Base-by-base conservation (phyloP, 306 rosid genomes). In the Lathyrus tuberosus region DNA sequence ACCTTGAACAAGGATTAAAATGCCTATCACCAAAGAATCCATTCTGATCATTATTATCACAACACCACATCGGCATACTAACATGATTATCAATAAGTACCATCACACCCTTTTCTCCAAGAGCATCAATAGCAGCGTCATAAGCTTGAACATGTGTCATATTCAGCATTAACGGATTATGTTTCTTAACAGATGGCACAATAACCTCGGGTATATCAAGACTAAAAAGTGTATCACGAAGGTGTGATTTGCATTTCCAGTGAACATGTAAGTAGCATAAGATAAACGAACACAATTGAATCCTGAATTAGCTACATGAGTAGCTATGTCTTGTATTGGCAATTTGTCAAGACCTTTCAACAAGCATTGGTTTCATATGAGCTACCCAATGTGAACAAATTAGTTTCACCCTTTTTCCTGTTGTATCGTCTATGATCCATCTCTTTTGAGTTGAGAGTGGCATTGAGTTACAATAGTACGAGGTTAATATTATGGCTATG, bases 81-180 rank as follows among this genome's bases (percentile, higher is more conserved):
- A 16, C 12, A 48, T 48, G 54, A 48, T 48, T 48, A 47, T 48
- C 54, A 16, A 16, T 48, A 48, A 48, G 56, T 4, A 48, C 26
- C 56, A 48, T 48, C 10, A 48, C 26, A 16, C 24, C 24, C 3
- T 48, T 48, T 16, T 48, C 56, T 16, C 56, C 56, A 7, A 48
- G 10, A 48, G 56, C 56, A 48, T 16, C 56, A 48, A 48, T 16
- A 48, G 24, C 56, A 7, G 56, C 26, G 16, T 48, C 56, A 48
- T 48, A 48, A 16, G 56, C 56, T 48, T 48, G 26, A 48, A 48
- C 56, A 48, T 48, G 26, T 16, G 56, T 17, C 26, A 48, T 48
- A 10, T 48, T 48, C 54, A 48, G 16, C 10, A 48, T 16, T 16
- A 48, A 48, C 3, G 54, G 54, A 3, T 16, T 48, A 16, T 48